Percentiles rank a stretch among this genome's conserved stretches.
Evolutionary conservation across 495 filamentous ascomycete species (phyloP).

Genomic region (Neurospora sp.): DNA sequence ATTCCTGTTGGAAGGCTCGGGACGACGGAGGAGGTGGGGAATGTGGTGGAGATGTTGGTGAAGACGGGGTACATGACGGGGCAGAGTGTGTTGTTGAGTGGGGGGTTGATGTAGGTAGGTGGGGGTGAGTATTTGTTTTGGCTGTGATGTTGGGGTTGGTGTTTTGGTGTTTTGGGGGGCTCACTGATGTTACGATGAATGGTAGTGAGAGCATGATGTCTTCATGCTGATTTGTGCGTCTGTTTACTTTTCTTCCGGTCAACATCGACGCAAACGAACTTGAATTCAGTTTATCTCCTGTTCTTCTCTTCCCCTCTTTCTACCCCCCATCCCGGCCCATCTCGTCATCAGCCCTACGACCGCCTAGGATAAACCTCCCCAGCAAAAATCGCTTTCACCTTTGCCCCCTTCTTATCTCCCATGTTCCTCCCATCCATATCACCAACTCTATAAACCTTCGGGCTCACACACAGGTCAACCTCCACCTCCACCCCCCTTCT

Average conservation of each 20-base stretch:
- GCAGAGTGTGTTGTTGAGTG: slow-evolving; percentile 47
- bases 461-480: slow-evolving; percentile 15
- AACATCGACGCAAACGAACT: not conserved
- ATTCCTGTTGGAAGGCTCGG: slow-evolving; percentile 55
- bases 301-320: not conserved
- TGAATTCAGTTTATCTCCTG: not conserved
- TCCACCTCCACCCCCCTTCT: not conserved
- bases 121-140: not conserved
- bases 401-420: slow-evolving; percentile 1
- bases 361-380: slow-evolving; percentile 16
- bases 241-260: not conserved
- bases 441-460: slow-evolving; percentile 14
- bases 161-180: not conserved
- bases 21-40: slow-evolving; percentile 55
- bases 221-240: not conserved
- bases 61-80: slow-evolving; percentile 62
- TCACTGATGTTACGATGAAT: not conserved
- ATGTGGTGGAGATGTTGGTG: slow-evolving; percentile 56
- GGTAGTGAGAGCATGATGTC: not conserved
- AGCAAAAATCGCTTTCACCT: slow-evolving; percentile 7
- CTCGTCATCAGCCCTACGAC: not conserved
- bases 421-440: slow-evolving; percentile 11
- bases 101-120: slow-evolving; percentile 35
- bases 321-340: not conserved
- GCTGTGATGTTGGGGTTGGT: not conserved